Percentiles rank a stretch among this genome's conserved stretches.
Conservation (phyloP, 1,284 basidiomycete species). For the Microbotryum saponariae region DNA sequence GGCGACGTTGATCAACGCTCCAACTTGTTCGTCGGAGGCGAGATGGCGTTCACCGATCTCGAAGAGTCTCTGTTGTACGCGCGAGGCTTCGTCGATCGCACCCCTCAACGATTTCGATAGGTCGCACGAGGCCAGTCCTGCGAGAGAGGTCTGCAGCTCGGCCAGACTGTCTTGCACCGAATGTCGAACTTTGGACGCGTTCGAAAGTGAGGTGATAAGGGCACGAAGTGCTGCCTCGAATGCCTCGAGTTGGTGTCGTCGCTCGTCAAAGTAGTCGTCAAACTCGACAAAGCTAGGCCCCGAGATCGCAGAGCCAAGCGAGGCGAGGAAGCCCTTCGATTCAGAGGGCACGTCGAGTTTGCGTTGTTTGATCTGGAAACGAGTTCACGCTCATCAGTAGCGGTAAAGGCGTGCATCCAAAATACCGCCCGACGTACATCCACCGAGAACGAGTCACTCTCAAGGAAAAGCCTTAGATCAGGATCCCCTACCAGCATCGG, state of each 20-base stretch:
- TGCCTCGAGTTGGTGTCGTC: conserved; percentile 75
- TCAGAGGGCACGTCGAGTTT: conserved; percentile 43
- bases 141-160: conserved; percentile 37
- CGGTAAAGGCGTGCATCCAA: not conserved
- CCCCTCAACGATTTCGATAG: conserved; percentile 40
- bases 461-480: conserved; percentile 43
- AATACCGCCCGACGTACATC: conserved; percentile 33
- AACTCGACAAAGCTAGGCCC: conserved; percentile 84
- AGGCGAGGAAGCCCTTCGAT: conserved; percentile 31
- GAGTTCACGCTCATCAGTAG: not conserved
- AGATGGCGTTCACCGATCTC: conserved; percentile 30
- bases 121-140: conserved; percentile 39
- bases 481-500: conserved; percentile 43
- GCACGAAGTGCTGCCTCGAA: conserved; percentile 81
- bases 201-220: conserved; percentile 74
- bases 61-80: conserved; percentile 35
- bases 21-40: conserved; percentile 29
- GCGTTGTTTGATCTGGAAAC: conserved; percentile 70
- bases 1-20: conserved; percentile 44
- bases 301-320: conserved; percentile 60
- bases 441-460: conserved; percentile 42
- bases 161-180: conserved; percentile 40
- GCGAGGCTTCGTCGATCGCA: conserved; percentile 40
- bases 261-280: conserved; percentile 95
- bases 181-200: conserved; percentile 68